These are phyloP conservation scores for Elsinoe necatrix DNA, from an alignment of 2,329 filamentous ascomycete genomes.

Conservation along the genomic window DNA sequence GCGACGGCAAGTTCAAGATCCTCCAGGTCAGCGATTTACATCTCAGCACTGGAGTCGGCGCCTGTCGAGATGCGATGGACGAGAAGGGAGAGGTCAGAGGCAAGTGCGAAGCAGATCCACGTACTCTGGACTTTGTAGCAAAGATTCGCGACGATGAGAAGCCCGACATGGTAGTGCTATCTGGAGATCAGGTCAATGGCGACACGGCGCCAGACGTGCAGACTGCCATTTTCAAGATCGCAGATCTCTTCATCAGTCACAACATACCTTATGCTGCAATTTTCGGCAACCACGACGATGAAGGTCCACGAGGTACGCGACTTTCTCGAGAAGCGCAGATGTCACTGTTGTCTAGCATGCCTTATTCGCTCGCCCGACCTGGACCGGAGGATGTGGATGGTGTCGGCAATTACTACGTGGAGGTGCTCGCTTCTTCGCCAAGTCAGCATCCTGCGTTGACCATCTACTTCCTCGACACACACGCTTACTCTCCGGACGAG, in stretches of 20 bases:
- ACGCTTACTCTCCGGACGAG: slow-evolving; percentile 85
- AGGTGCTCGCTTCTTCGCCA: slow-evolving; percentile 70
- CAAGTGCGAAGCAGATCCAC: slow-evolving; percentile 81
- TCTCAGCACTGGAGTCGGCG: slow-evolving; percentile 78
- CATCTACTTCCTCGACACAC: slow-evolving; percentile 89
- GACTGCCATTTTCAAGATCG: slow-evolving; percentile 91
- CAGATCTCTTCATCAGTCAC: slow-evolving; percentile 71
- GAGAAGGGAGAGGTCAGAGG: slow-evolving; percentile 62
- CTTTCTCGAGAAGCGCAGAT: slow-evolving; percentile 72
- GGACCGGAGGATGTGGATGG: slow-evolving; percentile 80
- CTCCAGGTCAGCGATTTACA: slow-evolving; percentile 94
- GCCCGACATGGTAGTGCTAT: slow-evolving; percentile 83
- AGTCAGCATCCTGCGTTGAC: slow-evolving; percentile 85
- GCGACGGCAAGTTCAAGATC: slow-evolving; percentile 94
- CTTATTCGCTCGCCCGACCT: slow-evolving; percentile 77
- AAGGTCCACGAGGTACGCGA: slow-evolving; percentile 48
- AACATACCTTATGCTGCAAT: slow-evolving; percentile 90
- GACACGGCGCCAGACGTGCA: slow-evolving; percentile 87
- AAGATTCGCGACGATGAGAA: slow-evolving; percentile 83
- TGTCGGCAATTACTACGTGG: slow-evolving; percentile 89
- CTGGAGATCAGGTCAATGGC: slow-evolving; percentile 91
- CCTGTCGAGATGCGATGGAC: slow-evolving; percentile 75
- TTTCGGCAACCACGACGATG: slow-evolving; percentile 96
- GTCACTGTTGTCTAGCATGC: slow-evolving; percentile 74
- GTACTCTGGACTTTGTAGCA: slow-evolving; percentile 82